Percentiles rank a stretch among this genome's conserved stretches.
Evolutionary conservation across 352 stramenopile genomes (phyloP).

Genomic region (Phytophthora nicotianae): DNA sequence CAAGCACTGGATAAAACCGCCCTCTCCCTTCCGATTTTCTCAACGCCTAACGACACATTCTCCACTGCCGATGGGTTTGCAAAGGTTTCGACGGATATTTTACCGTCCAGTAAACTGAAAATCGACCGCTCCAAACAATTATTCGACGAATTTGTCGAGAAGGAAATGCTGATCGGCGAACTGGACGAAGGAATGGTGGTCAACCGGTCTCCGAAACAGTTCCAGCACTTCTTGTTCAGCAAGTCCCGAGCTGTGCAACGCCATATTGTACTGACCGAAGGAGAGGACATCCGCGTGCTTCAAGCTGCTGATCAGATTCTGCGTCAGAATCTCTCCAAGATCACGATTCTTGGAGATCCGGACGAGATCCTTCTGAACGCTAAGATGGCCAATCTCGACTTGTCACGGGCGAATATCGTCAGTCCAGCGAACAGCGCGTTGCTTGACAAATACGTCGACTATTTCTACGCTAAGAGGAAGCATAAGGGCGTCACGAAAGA

Average conservation of each 20-base stretch:
- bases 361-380: constrained; percentile 65
- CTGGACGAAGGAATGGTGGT: constrained; percentile 65
- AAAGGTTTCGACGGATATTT: constrained; percentile 67
- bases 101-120: constrained; percentile 72
- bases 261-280: constrained; percentile 87
- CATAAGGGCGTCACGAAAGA: constrained; percentile 82
- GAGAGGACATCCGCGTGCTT: constrained; percentile 80
- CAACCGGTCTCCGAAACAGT: constrained; percentile 83
- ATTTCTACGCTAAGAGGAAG: constrained; percentile 82
- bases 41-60: constrained; percentile 69
- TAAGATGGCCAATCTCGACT: constrained; percentile 67
- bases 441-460: constrained; percentile 63
- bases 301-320: constrained; percentile 79
- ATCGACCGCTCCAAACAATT: constrained; percentile 70
- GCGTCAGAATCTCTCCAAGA: constrained; percentile 63
- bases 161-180: constrained; percentile 69
- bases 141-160: constrained; percentile 71
- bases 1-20: constrained; percentile 67
- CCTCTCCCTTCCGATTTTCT: constrained; percentile 78
- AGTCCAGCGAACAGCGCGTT: constrained; percentile 52
- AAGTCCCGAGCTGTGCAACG: constrained; percentile 73
- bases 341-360: constrained; percentile 81
- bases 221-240: constrained; percentile 86
- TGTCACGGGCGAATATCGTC: constrained; percentile 66
- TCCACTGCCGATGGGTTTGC: constrained; percentile 57